These are phyloP conservation scores for Erysimum cheiri DNA, from an alignment of 441 rosid genomes.

Conservation along the genomic window DNA sequence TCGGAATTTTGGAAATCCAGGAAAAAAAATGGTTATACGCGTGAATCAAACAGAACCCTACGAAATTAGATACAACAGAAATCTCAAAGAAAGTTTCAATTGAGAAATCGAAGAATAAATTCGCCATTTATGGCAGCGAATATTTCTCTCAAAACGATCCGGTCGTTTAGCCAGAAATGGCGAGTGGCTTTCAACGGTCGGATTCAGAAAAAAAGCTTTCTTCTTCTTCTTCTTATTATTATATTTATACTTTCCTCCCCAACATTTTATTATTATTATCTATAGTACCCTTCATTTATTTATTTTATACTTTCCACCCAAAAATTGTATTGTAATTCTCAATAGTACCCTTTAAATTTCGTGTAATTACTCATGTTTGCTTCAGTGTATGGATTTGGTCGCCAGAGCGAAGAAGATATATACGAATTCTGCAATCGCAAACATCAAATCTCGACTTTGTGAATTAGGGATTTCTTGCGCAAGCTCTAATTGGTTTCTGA, in stretches of 20 bases:
- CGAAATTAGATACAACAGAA: constrained; percentile 20
- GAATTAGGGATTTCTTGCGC: constrained; percentile 1
- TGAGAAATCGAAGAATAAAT: constrained; percentile 16
- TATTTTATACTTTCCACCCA: background rate
- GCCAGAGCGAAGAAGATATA: constrained; percentile 3
- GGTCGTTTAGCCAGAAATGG: constrained; percentile 52
- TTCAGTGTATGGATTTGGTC: constrained; percentile 32
- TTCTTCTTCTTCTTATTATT: background rate
- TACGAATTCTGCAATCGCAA: constrained; percentile 17
- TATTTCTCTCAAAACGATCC: constrained; percentile 49
- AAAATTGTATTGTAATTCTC: background rate
- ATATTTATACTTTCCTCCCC: constrained; percentile 32
- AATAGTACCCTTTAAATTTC: background rate
- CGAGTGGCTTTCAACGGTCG: constrained; percentile 51
- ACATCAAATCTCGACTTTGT: constrained; percentile 22
- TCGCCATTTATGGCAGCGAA: constrained; percentile 37
- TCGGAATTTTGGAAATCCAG: constrained; percentile 9
- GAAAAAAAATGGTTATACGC: background rate
- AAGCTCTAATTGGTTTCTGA: background rate
- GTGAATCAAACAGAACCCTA: constrained; percentile 18
- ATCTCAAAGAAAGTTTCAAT: constrained; percentile 16
- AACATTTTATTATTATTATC: background rate
- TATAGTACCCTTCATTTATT: background rate
- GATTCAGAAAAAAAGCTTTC: background rate
- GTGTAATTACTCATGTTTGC: constrained; percentile 3